Conservation (phyloP, 2,329 filamentous ascomycete genomes). For the Fusarium poae region DNA sequence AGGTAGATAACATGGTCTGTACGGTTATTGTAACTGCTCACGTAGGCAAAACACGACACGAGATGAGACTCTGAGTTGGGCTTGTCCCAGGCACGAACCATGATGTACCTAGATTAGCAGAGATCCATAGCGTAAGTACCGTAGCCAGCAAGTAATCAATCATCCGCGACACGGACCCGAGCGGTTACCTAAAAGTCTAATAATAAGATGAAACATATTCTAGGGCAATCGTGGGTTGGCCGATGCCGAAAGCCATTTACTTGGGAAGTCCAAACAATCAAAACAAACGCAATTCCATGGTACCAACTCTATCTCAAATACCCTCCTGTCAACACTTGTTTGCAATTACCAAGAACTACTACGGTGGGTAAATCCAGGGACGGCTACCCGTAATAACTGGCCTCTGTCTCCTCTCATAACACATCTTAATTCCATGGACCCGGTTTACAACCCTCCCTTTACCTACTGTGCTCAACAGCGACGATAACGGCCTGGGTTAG, state of each 20-base stretch:
- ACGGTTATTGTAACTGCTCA: not conserved
- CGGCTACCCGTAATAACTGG: not conserved
- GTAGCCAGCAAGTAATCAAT: not conserved
- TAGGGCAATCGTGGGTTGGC: not conserved
- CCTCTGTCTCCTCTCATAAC: slow-evolving; percentile 5
- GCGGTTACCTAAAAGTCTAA: not conserved
- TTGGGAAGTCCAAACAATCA: not conserved
- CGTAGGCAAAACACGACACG: not conserved
- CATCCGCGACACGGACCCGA: slow-evolving; percentile 2
- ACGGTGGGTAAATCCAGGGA: slow-evolving; percentile 9
- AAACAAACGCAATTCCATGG: not conserved
- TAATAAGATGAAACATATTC: slow-evolving; percentile 6
- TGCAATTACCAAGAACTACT: not conserved
- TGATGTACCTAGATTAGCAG: slow-evolving; percentile 19
- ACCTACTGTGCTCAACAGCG: not conserved
- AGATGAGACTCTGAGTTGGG: slow-evolving; percentile 4
- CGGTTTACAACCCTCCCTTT: slow-evolving; percentile 23
- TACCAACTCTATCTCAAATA: not conserved
- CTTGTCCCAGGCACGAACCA: slow-evolving; percentile 26
- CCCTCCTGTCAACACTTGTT: slow-evolving; percentile 1
- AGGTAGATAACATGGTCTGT: not conserved
- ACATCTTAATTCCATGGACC: slow-evolving; percentile 33
- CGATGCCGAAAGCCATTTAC: not conserved
- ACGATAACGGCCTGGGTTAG: slow-evolving; percentile 15
- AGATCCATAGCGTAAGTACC: not conserved